Conservation (phyloP, 2,329 filamentous ascomycete species). For the Calonectria leucothoes region DNA sequence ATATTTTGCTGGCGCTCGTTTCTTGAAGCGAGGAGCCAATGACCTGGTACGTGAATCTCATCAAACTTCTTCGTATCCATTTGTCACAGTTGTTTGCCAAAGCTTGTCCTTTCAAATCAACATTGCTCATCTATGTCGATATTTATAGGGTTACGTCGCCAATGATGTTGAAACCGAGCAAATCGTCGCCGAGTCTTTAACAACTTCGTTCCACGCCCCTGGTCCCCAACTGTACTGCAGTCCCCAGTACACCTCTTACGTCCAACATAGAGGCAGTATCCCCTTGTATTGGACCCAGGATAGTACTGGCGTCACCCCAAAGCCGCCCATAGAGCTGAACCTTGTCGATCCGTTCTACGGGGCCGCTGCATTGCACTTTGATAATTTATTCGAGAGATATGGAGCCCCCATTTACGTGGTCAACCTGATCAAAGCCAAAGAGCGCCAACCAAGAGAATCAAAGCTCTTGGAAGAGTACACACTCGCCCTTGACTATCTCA, state of each 20-base stretch:
- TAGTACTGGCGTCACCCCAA: slow-evolving; percentile 92
- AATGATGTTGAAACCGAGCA: slow-evolving; percentile 99
- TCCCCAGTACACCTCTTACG: slow-evolving; percentile 93
- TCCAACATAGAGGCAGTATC: slow-evolving; percentile 97
- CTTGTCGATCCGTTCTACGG: slow-evolving; percentile 97
- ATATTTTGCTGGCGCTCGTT: slow-evolving; percentile 93
- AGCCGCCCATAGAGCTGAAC: slow-evolving; percentile 95
- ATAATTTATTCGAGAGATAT: slow-evolving; percentile 93
- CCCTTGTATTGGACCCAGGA: slow-evolving; percentile 98
- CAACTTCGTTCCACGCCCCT: slow-evolving; percentile 94
- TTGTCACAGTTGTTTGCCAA: too few species aligned
- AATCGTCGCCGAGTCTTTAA: slow-evolving; percentile 93
- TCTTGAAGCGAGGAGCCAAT: slow-evolving; percentile 94
- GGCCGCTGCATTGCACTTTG: slow-evolving; percentile 92
- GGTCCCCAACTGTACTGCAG: slow-evolving; percentile 87
- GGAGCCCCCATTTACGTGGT: slow-evolving; percentile 92
- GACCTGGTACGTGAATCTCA: slow-evolving; percentile 66
- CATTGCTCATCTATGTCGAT: not conserved
- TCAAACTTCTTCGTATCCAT: too few species aligned
- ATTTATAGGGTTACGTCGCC: slow-evolving; percentile 82
- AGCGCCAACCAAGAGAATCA: slow-evolving; percentile 89
- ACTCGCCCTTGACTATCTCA: slow-evolving; percentile 88
- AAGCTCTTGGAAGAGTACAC: slow-evolving; percentile 91
- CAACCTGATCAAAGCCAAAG: slow-evolving; percentile 90
- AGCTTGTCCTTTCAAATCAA: not conserved